phyloP scores from a whole-genome alignment of 2,329 filamentous ascomycete species.

The Penicillium palitans region DNA sequence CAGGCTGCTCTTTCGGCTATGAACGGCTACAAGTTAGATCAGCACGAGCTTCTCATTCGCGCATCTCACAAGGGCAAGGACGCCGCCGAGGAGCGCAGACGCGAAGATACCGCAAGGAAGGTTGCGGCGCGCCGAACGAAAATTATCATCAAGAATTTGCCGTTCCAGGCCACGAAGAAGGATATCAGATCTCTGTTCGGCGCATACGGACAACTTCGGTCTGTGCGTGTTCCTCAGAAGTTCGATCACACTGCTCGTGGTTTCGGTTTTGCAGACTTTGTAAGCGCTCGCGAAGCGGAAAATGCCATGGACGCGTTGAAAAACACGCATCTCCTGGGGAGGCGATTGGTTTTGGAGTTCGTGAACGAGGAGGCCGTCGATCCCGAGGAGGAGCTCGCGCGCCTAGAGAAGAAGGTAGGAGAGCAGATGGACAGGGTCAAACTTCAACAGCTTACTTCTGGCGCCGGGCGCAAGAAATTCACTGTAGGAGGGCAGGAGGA shows the following conservation, averaged over 20 bases:
- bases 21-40: constrained; percentile 85
- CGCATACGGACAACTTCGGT: constrained; percentile 87
- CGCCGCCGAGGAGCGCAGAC: constrained; percentile 80
- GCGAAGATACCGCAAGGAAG: constrained; percentile 81
- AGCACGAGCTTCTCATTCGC: constrained; percentile 80
- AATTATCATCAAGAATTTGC: constrained; percentile 96
- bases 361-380: constrained; percentile 85
- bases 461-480: constrained; percentile 80
- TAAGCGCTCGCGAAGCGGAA: constrained; percentile 82
- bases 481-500: constrained; percentile 73
- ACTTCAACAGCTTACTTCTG: constrained; percentile 76
- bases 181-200: constrained; percentile 84
- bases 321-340: constrained; percentile 89
- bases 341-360: constrained; percentile 86
- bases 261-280: constrained; percentile 96
- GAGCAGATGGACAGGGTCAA: constrained; percentile 88
- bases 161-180: constrained; percentile 92
- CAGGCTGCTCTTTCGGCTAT: constrained; percentile 78
- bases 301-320: constrained; percentile 88
- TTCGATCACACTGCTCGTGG: constrained; percentile 85
- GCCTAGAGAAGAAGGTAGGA: constrained; percentile 95
- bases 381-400: constrained; percentile 91
- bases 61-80: constrained; percentile 84
- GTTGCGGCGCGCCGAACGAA: constrained; percentile 75
- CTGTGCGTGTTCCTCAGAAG: constrained; percentile 92